These are phyloP conservation scores for Zalaria sp. DNA, from an alignment of 2,329 filamentous ascomycete genomes.

Conservation along the genomic window DNA sequence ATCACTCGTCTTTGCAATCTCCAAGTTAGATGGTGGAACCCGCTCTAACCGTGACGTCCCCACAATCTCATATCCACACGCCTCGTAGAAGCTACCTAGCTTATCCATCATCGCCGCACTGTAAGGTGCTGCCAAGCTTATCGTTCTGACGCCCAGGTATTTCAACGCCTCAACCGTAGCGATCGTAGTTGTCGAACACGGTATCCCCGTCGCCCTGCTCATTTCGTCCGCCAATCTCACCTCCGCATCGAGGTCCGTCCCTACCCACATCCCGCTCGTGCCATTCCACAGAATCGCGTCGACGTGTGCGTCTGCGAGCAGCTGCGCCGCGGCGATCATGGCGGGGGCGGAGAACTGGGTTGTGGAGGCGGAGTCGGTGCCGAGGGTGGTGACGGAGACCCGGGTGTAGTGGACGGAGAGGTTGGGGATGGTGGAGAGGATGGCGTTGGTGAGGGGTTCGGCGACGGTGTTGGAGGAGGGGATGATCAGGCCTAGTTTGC, in stretches of 20 bases:
- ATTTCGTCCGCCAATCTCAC: slow-evolving; percentile 6
- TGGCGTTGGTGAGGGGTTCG: slow-evolving; percentile 26
- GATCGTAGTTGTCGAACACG: slow-evolving; percentile 11
- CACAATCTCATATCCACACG: slow-evolving; percentile 6
- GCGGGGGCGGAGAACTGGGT: slow-evolving; percentile 18
- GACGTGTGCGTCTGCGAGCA: slow-evolving; percentile 16
- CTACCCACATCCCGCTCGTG: slow-evolving; percentile 17
- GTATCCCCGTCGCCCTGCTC: slow-evolving; percentile 7
- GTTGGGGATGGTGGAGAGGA: slow-evolving; percentile 18
- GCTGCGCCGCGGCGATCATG: slow-evolving; percentile 13
- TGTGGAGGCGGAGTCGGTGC: slow-evolving; percentile 17
- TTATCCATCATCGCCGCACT: slow-evolving; percentile 6
- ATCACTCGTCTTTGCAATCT: slow-evolving; percentile 7
- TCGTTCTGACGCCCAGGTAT: slow-evolving; percentile 2
- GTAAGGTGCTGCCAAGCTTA: slow-evolving; percentile 11
- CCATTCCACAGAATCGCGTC: slow-evolving; percentile 19
- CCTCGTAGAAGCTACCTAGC: slow-evolving; percentile 8
- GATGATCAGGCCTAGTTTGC: slow-evolving; percentile 25
- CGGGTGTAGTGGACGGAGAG: slow-evolving; percentile 30
- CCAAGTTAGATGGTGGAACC: slow-evolving; percentile 8
- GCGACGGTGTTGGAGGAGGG: slow-evolving; percentile 31
- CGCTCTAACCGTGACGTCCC: slow-evolving; percentile 3
- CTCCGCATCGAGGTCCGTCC: slow-evolving; percentile 8
- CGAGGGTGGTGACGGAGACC: slow-evolving; percentile 26
- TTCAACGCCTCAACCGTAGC: slow-evolving; percentile 10